Evolutionary conservation across 1,284 basidiomycete genomes (phyloP).

Genomic region (Heterobasidion occidentale): DNA sequence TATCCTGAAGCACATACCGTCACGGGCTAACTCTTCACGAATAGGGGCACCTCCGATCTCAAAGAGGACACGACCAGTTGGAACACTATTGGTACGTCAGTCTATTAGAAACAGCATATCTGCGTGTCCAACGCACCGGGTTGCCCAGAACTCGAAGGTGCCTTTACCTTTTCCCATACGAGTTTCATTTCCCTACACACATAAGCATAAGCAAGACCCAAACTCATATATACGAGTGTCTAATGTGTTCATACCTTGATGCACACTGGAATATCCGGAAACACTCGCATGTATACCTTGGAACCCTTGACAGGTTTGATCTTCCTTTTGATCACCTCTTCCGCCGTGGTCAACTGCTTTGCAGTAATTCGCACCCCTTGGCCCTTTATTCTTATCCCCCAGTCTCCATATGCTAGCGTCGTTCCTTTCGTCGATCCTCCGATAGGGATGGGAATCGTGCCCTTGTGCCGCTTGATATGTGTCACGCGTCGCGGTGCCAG

Average conservation of each 20-base stretch:
- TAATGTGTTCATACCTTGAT: conserved; percentile 62
- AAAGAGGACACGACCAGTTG: conserved; percentile 89
- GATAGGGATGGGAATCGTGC: conserved; percentile 71
- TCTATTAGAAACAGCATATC: neutral
- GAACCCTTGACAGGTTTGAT: conserved; percentile 88
- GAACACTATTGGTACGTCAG: conserved; percentile 47
- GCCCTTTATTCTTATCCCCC: conserved; percentile 85
- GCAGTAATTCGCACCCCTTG: conserved; percentile 81
- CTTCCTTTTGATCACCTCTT: conserved; percentile 87
- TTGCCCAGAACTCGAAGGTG: conserved; percentile 96
- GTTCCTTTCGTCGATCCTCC: conserved; percentile 95
- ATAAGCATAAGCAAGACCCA: neutral
- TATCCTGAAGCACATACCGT: conserved; percentile 50
- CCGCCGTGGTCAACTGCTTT: conserved; percentile 83
- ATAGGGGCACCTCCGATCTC: conserved; percentile 91
- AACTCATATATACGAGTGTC: neutral
- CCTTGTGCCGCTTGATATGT: conserved; percentile 82
- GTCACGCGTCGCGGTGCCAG: conserved; percentile 81
- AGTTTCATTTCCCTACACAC: conserved; percentile 84
- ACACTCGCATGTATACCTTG: conserved; percentile 85
- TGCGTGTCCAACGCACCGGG: conserved; percentile 48
- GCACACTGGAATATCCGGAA: conserved; percentile 96
- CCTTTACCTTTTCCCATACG: conserved; percentile 99
- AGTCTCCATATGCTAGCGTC: conserved; percentile 86
- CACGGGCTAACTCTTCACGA: conserved; percentile 87